phyloP scores from a whole-genome alignment of 176 grass and related monocot species.

The Puya raimondii region DNA sequence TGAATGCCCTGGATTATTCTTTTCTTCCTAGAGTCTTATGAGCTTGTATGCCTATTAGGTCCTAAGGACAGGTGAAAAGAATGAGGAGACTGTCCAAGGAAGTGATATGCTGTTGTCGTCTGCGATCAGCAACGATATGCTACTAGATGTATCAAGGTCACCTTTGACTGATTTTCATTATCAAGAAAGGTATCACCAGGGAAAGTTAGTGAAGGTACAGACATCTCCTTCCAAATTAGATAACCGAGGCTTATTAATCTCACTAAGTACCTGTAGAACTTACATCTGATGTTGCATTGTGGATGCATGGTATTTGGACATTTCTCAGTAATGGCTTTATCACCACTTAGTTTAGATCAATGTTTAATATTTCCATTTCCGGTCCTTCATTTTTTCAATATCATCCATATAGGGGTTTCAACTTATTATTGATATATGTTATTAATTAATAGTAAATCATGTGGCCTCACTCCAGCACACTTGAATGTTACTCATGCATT shows the following conservation, averaged over 20 bases:
- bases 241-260: neutral
- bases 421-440: too few relatives aligned
- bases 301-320: too few relatives aligned
- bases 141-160: constrained; percentile 60
- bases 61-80: constrained; percentile 36
- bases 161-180: constrained; percentile 77
- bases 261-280: neutral
- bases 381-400: too few relatives aligned
- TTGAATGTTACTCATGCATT: neutral
- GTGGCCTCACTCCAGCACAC: neutral
- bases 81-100: constrained; percentile 22
- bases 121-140: constrained; percentile 25
- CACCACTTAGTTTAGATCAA: neutral
- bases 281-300: neutral
- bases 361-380: too few relatives aligned
- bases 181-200: constrained; percentile 79
- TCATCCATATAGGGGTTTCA: too few relatives aligned
- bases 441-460: neutral
- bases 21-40: neutral
- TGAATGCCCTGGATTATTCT: neutral
- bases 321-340: neutral
- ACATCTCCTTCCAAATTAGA: neutral
- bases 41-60: constrained; percentile 37
- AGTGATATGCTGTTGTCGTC: constrained; percentile 45
- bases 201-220: constrained; percentile 61